Evolutionary conservation across 805 yeast genomes (phyloP), one percentile per base, ranked within the genome.

Genomic region (Metschnikowia aberdeeniae): DNA sequence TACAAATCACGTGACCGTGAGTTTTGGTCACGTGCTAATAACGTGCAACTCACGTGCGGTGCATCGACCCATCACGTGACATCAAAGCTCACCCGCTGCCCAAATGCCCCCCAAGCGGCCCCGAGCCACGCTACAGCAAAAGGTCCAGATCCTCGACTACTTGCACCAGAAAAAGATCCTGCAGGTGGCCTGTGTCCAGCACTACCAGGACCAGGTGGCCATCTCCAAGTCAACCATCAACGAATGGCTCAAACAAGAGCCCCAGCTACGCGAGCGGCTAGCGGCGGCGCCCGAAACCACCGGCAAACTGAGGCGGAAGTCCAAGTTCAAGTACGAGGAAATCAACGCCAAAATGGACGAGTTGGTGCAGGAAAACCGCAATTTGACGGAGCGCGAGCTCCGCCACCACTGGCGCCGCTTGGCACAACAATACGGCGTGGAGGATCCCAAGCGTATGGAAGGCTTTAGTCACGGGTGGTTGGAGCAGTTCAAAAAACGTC

Each of bases 391-490:
- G 53, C 80, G 82, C 1, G 63, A 78, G 5, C 59, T 80, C 36
- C 62, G 84, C 32, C 79, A 76, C 40, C 74, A 77, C 55, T 80
- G 86, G 86, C 64, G 72, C 11, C 62, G 69, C 27, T 77, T 68
- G 54, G 84, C 83, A 2, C 74, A 74, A 45, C 68, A 72, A 54
- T 77, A 60, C 55, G 84, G 84, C 8, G 82, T 80, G 2, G 77
- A 73, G 6, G 82, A 80, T 53, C 83, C 84, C 3, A 80, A 80
- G 56, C 62, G 86, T 44, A 58, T 76, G 44, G 71, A 68, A 24
- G 68, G 73, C 12, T 80, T 78, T 50, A 75, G 81, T 51, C 84
- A 80, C 57, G 86, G 86, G 7, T 80, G 85, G 85, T 60, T 80
- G 35, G 66, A 77, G 10, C 82, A 77, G 54, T 80, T 80, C 60